These are phyloP conservation scores for Carex parvula DNA, from an alignment of 176 grass and related monocot genomes.

Conservation along the genomic window DNA sequence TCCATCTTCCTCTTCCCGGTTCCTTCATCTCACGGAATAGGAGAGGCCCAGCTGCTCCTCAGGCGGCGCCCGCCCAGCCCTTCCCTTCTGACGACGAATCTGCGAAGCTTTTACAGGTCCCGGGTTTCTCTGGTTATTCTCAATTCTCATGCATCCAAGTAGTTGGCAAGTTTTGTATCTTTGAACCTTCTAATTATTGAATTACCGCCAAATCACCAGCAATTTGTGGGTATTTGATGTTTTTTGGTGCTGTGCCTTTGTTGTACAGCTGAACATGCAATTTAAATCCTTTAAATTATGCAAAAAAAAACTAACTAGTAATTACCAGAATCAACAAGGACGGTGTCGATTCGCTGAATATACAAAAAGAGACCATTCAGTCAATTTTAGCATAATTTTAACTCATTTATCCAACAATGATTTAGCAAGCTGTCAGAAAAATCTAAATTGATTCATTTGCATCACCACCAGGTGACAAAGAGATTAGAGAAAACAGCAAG, in stretches of 20 bases:
- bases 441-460: background rate
- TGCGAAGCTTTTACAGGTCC: slow-evolving; percentile 78
- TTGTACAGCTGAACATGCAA: too few species aligned
- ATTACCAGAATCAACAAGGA: background rate
- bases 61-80: slow-evolving; percentile 23
- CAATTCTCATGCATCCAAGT: slow-evolving; percentile 3
- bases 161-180: background rate
- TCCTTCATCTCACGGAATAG: background rate
- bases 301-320: background rate
- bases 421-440: background rate
- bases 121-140: background rate
- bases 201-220: background rate
- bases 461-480: slow-evolving; percentile 61
- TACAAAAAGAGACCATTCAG: background rate
- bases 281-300: slow-evolving; percentile 9
- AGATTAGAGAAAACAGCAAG: slow-evolving; percentile 75
- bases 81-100: slow-evolving; percentile 43
- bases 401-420: background rate
- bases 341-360: background rate
- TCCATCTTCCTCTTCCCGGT: slow-evolving; percentile 14
- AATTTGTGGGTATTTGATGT: background rate
- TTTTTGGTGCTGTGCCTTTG: background rate
- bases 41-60: background rate
- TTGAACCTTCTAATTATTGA: background rate
- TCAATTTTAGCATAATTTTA: background rate